Evolutionary conservation across 192 early-diverging fungal species (phyloP), one percentile per base, ranked within the genome.

Genomic region (Funneliformis mosseae): DNA sequence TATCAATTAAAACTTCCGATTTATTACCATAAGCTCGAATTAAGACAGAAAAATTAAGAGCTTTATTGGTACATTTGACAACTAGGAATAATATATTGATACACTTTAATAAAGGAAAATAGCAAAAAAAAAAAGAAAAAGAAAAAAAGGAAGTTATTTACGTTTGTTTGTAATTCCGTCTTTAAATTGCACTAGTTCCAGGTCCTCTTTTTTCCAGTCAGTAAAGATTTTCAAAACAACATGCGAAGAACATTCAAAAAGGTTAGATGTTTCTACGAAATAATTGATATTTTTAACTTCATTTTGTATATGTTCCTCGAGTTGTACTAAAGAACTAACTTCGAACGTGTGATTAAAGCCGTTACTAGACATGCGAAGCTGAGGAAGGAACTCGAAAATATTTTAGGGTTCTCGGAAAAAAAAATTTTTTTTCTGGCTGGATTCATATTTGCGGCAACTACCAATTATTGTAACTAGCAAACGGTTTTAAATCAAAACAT

Each of bases 21-120:
- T 93, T 90, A 80, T 93, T 93, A 66, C 97, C 97, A 83, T 97
- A 98, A 46, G 93, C 93, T 39, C 97, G 90, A 63, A 98, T 92
- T 60, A 98, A 89, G 27, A 96, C 90, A 16, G 92, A 88, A 18
- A 88, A 77, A 14, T 87, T 83, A 14, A 85, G 81, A 10, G 87
- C 83, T 46, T 68, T 83, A 86, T 97, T 90, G 5, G 88, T 92
- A 72, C 90, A 92, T 75, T 89, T 88, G 23, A 97, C 90, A 84
- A 97, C 87, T 88, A n/a, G n/a, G n/a, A n/a, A n/a, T n/a, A n/a
- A n/a, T n/a, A n/a, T n/a, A n/a, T n/a, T n/a, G n/a, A n/a, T n/a
- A n/a, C 75, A 10, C 60, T 28, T 50, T 7, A 46, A 64, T 78
- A 33, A 45, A 66, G 67, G 18, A 45, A 18, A 55, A 46, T 74